A percentile compares a stretch with the other conserved stretches of the same genome.
Conservation (phyloP, 768 basidiomycete species). For the Xerocomellus chrysenteron region DNA sequence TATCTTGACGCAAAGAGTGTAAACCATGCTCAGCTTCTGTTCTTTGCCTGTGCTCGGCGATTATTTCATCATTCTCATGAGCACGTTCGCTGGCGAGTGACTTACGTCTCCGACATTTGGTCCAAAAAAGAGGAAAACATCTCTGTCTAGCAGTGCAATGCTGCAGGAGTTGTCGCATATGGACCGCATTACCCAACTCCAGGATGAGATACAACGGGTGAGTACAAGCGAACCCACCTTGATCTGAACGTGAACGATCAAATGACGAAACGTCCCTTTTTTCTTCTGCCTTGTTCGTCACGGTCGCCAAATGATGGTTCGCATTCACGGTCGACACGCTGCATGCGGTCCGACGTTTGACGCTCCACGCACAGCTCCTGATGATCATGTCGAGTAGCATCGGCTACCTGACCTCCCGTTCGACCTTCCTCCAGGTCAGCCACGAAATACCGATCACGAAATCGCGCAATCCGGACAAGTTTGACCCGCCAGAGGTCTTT, state of each 20-base stretch:
- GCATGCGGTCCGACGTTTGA: background rate
- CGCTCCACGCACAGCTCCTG: conserved; percentile 56
- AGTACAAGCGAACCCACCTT: background rate
- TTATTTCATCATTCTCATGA: background rate
- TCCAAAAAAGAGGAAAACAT: conserved; percentile 6
- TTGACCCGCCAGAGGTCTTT: conserved; percentile 70
- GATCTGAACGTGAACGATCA: conserved; percentile 6
- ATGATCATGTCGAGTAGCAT: conserved; percentile 86
- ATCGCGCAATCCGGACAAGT: conserved; percentile 67
- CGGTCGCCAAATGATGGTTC: background rate
- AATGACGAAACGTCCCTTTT: background rate
- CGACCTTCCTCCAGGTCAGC: conserved; percentile 78
- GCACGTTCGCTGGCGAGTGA: conserved; percentile 2
- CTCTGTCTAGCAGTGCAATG: conserved; percentile 61
- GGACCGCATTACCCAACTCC: conserved; percentile 95
- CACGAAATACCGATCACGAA: conserved; percentile 83
- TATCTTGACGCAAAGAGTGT: background rate
- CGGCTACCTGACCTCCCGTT: conserved; percentile 72
- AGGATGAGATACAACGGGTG: conserved; percentile 91
- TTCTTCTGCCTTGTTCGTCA: background rate
- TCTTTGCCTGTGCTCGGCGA: background rate
- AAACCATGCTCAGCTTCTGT: background rate
- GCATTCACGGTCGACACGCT: background rate
- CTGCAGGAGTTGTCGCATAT: conserved; percentile 91
- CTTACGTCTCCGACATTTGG: conserved; percentile 14